Conservation (phyloP, 768 basidiomycete genomes). For the Pleurotus platypus region DNA sequence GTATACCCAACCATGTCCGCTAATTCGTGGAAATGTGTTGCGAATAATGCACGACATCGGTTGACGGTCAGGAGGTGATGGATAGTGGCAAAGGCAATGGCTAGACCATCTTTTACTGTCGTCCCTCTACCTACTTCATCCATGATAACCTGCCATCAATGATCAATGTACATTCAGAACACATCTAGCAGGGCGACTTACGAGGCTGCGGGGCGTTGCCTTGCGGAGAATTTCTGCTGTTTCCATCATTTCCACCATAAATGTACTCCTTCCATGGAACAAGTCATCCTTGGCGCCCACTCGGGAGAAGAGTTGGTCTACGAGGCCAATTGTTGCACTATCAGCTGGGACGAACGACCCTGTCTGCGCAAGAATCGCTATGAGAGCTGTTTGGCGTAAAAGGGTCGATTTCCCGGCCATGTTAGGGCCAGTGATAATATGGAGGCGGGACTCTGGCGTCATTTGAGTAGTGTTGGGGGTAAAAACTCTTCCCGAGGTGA, state of each 20-base stretch:
- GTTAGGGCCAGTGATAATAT: constrained; percentile 90
- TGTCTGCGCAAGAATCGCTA: constrained; percentile 85
- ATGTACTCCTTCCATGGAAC: constrained; percentile 90
- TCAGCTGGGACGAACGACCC: constrained; percentile 95
- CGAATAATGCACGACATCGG: constrained; percentile 83
- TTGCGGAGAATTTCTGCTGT: constrained; percentile 85
- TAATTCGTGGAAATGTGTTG: constrained; percentile 97
- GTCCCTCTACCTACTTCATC: constrained; percentile 99
- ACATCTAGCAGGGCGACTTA: constrained; percentile 30
- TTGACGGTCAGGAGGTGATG: constrained; percentile 76
- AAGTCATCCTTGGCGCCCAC: constrained; percentile 95
- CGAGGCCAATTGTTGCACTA: constrained; percentile 72
- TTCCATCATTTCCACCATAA: constrained; percentile 98
- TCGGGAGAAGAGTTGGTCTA: constrained; percentile 91
- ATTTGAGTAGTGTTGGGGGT: constrained; percentile 80
- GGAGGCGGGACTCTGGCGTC: constrained; percentile 57
- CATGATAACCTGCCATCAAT: constrained; percentile 83
- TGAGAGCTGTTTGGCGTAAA: constrained; percentile 87
- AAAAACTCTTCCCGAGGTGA: constrained; percentile 71
- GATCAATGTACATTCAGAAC: not conserved
- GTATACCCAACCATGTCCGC: constrained; percentile 76
- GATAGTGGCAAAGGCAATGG: constrained; percentile 89
- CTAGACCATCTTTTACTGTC: constrained; percentile 86
- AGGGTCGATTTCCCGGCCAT: constrained; percentile 96
- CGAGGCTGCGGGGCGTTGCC: constrained; percentile 82